phyloP scores from a whole-genome alignment of 2,329 filamentous ascomycete genomes.

The Ascochyta rabiei region DNA sequence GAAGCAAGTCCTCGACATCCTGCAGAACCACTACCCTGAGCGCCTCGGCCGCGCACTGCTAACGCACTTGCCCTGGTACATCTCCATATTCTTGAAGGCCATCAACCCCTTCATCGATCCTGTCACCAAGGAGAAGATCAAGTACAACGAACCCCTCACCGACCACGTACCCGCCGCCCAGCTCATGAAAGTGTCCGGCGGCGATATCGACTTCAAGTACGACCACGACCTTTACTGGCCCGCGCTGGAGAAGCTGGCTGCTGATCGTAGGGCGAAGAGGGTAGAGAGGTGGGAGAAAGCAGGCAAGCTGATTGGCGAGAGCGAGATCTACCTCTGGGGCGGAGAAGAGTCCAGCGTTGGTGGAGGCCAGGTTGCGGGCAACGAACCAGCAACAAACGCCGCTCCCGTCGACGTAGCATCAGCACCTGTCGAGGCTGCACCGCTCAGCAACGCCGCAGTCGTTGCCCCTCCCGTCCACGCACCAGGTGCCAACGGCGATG shows the following conservation, averaged over 20 bases:
- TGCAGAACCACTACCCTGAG: constrained; percentile 97
- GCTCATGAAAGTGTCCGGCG: constrained; percentile 78
- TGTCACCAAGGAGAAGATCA: constrained; percentile 89
- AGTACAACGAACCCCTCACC: constrained; percentile 92
- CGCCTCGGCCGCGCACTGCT: constrained; percentile 86
- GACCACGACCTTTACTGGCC: constrained; percentile 91
- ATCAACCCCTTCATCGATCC: constrained; percentile 97
- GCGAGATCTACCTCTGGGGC: constrained; percentile 87
- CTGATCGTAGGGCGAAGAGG: constrained; percentile 67
- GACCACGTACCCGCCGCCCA: constrained; percentile 82
- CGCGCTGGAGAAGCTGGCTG: constrained; percentile 73
- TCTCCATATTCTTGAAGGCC: constrained; percentile 93
- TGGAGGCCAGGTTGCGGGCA: neutral
- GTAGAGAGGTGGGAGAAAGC: constrained; percentile 76
- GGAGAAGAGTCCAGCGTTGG: constrained; percentile 49
- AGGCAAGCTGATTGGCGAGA: constrained; percentile 83
- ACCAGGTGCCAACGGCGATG: constrained; percentile 3
- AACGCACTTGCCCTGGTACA: constrained; percentile 89
- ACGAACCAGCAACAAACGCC: neutral
- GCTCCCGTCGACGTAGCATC: neutral
- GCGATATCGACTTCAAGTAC: constrained; percentile 87
- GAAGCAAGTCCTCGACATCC: constrained; percentile 83
- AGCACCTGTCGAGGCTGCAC: neutral
- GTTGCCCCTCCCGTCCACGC: constrained; percentile 8
- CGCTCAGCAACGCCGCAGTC: neutral